Evolutionary conservation across 1,284 basidiomycete genomes (phyloP).

Genomic region (Boletus sp.): DNA sequence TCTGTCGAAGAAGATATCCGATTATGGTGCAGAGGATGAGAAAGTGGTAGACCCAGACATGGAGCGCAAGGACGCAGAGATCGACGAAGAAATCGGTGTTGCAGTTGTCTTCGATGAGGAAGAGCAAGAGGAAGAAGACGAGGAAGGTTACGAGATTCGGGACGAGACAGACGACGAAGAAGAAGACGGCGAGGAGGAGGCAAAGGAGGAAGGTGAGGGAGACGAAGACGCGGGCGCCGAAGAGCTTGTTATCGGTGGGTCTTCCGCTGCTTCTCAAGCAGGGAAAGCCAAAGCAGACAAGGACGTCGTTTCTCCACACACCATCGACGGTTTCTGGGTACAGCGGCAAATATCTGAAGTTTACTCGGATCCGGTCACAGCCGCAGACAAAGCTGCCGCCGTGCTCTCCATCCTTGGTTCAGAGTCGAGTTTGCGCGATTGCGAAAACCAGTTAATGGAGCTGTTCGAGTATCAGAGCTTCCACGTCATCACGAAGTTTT

Average conservation of each 20-base stretch:
- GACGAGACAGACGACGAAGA: constrained; percentile 78
- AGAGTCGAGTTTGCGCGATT: constrained; percentile 87
- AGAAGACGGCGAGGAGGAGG: constrained; percentile 50
- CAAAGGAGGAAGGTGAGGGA: constrained; percentile 40
- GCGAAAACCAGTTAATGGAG: constrained; percentile 97
- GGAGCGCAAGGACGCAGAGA: constrained; percentile 76
- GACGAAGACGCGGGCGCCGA: constrained; percentile 44
- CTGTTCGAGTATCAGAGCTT: constrained; percentile 95
- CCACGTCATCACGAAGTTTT: constrained; percentile 85
- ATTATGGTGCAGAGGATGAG: constrained; percentile 89
- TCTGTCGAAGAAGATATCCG: constrained; percentile 93
- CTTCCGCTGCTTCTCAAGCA: constrained; percentile 40
- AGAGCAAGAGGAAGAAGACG: constrained; percentile 86
- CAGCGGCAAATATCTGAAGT: constrained; percentile 89
- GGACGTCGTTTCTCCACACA: constrained; percentile 83
- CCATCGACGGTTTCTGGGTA: constrained; percentile 97
- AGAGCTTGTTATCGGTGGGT: constrained; percentile 71
- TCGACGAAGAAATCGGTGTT: constrained; percentile 91
- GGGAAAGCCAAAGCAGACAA: constrained; percentile 59
- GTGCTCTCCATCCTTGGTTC: constrained; percentile 89
- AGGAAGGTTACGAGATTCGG: constrained; percentile 77
- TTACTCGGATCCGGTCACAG: constrained; percentile 92
- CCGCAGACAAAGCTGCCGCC: constrained; percentile 84
- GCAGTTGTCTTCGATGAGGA: constrained; percentile 97
- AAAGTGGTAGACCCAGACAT: constrained; percentile 67